These are phyloP conservation scores for Tricladium varicosporioides DNA, from an alignment of 2,329 filamentous ascomycete genomes.

Conservation along the genomic window DNA sequence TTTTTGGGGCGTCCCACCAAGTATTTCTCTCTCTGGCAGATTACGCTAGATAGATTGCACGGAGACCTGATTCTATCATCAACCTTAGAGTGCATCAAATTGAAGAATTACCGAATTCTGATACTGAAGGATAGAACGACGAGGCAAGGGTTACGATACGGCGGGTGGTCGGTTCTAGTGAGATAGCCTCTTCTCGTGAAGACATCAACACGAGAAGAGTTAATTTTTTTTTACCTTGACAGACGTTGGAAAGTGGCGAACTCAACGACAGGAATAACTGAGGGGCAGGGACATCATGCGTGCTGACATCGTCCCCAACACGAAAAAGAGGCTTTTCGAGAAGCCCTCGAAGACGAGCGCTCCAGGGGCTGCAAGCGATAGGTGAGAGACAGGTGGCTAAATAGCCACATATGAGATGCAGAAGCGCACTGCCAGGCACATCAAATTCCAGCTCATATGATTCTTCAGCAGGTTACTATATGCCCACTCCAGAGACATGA, in stretches of 20 bases:
- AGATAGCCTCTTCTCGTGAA: not conserved
- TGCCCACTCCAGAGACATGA: not conserved
- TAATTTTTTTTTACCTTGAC: too few species aligned
- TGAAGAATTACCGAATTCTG: too few species aligned
- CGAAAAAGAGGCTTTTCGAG: not conserved
- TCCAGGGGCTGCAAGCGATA: too few species aligned
- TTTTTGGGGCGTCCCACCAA: conserved; percentile 1
- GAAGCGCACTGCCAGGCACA: not conserved
- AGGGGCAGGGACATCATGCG: not conserved
- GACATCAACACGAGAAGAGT: not conserved
- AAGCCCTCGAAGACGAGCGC: not conserved
- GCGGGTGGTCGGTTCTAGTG: too few species aligned
- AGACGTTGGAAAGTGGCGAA: not conserved
- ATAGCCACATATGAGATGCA: not conserved
- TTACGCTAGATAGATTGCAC: not conserved
- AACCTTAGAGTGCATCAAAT: too few species aligned
- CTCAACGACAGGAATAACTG: not conserved
- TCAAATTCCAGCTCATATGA: not conserved
- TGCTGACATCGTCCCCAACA: not conserved
- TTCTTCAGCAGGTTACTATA: not conserved
- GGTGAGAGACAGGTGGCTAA: not conserved
- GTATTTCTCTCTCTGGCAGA: not conserved
- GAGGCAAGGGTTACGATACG: too few species aligned
- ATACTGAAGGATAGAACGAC: too few species aligned
- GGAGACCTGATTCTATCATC: not conserved